Conservation (phyloP, 2,329 filamentous ascomycete genomes). For the Tolypocladium ovalisporum region DNA sequence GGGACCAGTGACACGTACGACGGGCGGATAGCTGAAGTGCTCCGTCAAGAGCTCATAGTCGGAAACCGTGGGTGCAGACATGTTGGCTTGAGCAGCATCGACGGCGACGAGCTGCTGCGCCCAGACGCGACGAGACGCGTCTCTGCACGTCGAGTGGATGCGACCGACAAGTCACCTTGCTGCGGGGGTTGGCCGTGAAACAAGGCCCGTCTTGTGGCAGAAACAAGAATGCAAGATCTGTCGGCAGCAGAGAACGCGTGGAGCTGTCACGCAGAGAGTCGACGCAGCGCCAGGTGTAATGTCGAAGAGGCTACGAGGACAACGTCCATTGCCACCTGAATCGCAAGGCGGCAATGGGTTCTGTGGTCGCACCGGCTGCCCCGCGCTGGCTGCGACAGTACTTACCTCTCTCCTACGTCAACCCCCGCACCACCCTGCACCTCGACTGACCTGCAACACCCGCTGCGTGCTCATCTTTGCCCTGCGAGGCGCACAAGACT, state of each 20-base stretch:
- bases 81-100: constrained; percentile 6
- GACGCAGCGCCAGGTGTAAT: not conserved
- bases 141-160: not conserved
- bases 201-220: not conserved
- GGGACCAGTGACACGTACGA: constrained; percentile 46
- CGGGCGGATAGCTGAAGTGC: constrained; percentile 88
- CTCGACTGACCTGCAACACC: not conserved
- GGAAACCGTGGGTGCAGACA: constrained; percentile 25
- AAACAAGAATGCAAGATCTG: not conserved
- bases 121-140: constrained; percentile 10
- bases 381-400: not conserved
- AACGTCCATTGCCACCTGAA: not conserved
- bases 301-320: not conserved
- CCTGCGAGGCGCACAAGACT: not conserved
- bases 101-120: constrained; percentile 1
- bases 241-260: not conserved
- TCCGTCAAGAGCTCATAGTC: constrained; percentile 73
- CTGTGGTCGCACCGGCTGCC: not conserved
- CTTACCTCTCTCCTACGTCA: not conserved
- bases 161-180: too few relatives aligned
- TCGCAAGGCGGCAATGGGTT: not conserved
- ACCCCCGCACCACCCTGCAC: not conserved
- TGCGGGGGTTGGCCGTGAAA: not conserved
- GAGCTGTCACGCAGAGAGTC: not conserved
- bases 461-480: not conserved